Evolutionary conservation across 768 basidiomycete species (phyloP).

Genomic region (Lactifluus pinguis): DNA sequence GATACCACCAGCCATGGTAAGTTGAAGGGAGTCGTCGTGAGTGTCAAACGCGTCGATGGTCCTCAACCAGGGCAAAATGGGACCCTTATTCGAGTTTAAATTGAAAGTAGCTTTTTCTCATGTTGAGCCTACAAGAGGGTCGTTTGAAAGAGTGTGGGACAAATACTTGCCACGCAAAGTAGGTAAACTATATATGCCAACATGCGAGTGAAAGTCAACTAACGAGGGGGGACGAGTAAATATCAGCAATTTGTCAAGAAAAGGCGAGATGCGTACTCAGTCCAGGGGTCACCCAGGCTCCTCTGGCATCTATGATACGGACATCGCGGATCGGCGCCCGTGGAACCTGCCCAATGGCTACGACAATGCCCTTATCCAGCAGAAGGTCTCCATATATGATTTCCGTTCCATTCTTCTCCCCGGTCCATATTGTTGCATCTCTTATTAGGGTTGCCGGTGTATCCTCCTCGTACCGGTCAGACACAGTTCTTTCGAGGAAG

Average conservation of each 20-base stretch:
- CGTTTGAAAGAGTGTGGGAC: background rate
- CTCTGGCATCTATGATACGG: slow-evolving; percentile 48
- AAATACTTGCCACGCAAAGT: slow-evolving; percentile 33
- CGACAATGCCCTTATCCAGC: slow-evolving; percentile 57
- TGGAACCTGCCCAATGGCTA: slow-evolving; percentile 42
- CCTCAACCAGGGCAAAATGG: slow-evolving; percentile 70
- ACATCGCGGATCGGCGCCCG: slow-evolving; percentile 32
- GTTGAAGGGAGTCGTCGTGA: slow-evolving; percentile 64
- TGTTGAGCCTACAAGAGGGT: background rate
- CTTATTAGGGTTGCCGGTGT: slow-evolving; percentile 59
- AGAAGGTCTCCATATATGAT: slow-evolving; percentile 53
- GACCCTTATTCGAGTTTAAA: slow-evolving; percentile 55
- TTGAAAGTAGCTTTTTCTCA: slow-evolving; percentile 40
- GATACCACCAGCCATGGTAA: slow-evolving; percentile 80
- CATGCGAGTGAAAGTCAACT: slow-evolving; percentile 51
- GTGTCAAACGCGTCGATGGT: slow-evolving; percentile 82
- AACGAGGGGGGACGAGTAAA: slow-evolving; percentile 1
- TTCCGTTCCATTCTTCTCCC: slow-evolving; percentile 45
- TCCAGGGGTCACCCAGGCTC: slow-evolving; percentile 59
- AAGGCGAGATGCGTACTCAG: slow-evolving; percentile 32
- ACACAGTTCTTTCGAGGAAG: slow-evolving; percentile 28
- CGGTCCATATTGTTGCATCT: slow-evolving; percentile 63
- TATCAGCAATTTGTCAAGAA: slow-evolving; percentile 9
- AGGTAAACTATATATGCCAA: slow-evolving; percentile 65
- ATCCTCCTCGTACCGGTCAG: slow-evolving; percentile 59